Percentiles rank a stretch among this genome's conserved stretches.
These are phyloP conservation scores for Bryoerythrophyllum caledonicum DNA, from an alignment of 225 moss, liverwort and hornwort species.

Conservation along the genomic window DNA sequence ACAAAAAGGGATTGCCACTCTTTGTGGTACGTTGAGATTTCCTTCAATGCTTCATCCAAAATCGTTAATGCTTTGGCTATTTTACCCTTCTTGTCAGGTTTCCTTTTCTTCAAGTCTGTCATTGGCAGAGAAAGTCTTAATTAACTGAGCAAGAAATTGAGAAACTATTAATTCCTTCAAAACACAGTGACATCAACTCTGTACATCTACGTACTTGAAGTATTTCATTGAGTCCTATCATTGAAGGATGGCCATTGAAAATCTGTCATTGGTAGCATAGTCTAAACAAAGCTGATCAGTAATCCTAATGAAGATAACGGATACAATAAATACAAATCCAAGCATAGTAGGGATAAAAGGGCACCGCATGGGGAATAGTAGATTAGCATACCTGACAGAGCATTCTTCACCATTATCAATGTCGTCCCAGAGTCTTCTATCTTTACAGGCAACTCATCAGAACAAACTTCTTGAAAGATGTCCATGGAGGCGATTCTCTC, in stretches of 20 bases:
- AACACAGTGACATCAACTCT: conserved; percentile 13
- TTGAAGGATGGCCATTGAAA: no score
- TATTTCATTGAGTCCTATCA: no score
- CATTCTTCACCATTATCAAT: conserved; percentile 46
- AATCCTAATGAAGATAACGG: conserved; percentile 20
- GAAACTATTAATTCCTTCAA: not conserved
- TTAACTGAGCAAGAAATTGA: not conserved
- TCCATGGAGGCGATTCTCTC: conserved; percentile 46
- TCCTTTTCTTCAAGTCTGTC: conserved; percentile 53
- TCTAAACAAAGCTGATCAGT: conserved; percentile 5
- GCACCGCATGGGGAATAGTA: no score
- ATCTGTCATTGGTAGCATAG: no score
- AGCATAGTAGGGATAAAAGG: no score
- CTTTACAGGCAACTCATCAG: conserved; percentile 57
- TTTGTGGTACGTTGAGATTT: conserved; percentile 61
- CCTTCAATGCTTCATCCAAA: conserved; percentile 52
- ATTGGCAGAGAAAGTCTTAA: conserved; percentile 14
- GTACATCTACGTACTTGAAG: no score
- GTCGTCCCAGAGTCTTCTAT: conserved; percentile 64
- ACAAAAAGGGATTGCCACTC: conserved; percentile 89
- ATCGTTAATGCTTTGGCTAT: conserved; percentile 26
- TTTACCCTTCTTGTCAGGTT: conserved; percentile 40
- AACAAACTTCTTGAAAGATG: conserved; percentile 36
- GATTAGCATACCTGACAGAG: conserved; percentile 43
- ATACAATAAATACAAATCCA: no score